These are phyloP conservation scores for Lentinula sp. DNA, from an alignment of 768 basidiomycete genomes.

Conservation along the genomic window DNA sequence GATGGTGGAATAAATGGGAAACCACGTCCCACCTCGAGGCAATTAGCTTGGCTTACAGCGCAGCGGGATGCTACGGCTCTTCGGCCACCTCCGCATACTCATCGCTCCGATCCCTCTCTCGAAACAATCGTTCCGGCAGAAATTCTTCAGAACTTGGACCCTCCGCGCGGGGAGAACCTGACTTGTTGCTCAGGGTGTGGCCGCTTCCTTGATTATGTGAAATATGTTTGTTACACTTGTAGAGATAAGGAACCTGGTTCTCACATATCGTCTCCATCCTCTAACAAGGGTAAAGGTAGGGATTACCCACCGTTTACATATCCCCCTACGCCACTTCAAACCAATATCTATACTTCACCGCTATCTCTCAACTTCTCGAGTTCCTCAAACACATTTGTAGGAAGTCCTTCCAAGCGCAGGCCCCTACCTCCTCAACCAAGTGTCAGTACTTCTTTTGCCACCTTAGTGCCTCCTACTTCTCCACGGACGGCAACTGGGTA, in stretches of 20 bases:
- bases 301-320: slow-evolving; percentile 21
- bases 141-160: slow-evolving; percentile 43
- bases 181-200: slow-evolving; percentile 86
- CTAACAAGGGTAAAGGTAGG: slow-evolving; percentile 47
- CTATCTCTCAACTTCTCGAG: slow-evolving; percentile 18
- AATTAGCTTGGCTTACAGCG: slow-evolving; percentile 58
- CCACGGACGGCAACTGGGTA: slow-evolving; percentile 42
- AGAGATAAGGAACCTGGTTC: slow-evolving; percentile 61
- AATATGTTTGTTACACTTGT: slow-evolving; percentile 87
- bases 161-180: slow-evolving; percentile 53
- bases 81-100: slow-evolving; percentile 14
- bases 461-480: slow-evolving; percentile 16
- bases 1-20: slow-evolving; percentile 26
- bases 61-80: slow-evolving; percentile 26
- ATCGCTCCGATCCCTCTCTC: slow-evolving; percentile 20
- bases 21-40: slow-evolving; percentile 59
- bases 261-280: slow-evolving; percentile 12
- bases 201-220: slow-evolving; percentile 65
- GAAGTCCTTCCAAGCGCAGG: slow-evolving; percentile 24
- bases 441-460: slow-evolving; percentile 14
- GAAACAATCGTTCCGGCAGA: slow-evolving; percentile 37
- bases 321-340: slow-evolving; percentile 26
- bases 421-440: slow-evolving; percentile 32
- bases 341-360: slow-evolving; percentile 18
- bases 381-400: slow-evolving; percentile 34